Evolutionary conservation across 306 rosid genomes (phyloP).

Genomic region (Gleditsia sinensis): DNA sequence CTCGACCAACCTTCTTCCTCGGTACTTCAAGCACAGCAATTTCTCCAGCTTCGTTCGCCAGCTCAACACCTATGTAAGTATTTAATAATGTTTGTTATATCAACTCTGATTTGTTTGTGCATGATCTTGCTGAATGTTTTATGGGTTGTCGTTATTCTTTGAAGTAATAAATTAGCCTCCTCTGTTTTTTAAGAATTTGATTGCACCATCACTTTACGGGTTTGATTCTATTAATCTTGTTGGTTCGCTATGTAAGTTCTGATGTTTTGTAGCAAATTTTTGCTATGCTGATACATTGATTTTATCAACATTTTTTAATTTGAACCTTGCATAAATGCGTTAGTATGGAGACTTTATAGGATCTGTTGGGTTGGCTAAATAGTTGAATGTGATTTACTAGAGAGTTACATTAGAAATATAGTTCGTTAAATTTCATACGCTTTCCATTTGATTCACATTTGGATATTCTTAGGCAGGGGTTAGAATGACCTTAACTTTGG

Average conservation of each 20-base stretch:
- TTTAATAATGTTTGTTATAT: no score
- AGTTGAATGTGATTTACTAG: no score
- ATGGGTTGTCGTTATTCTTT: no score
- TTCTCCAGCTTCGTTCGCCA: constrained; percentile 98
- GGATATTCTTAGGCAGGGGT: no score
- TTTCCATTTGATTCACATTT: neutral
- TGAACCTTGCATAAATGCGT: neutral
- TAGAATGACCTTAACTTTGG: neutral
- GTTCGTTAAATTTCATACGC: no score
- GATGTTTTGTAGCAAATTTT: neutral
- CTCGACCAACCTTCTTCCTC: constrained; percentile 76
- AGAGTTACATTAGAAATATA: no score
- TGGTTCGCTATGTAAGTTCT: neutral
- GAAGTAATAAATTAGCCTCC: no score
- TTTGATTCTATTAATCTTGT: neutral
- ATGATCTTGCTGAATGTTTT: no score
- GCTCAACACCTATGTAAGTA: constrained; percentile 93
- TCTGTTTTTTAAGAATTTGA: neutral
- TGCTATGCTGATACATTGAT: no score
- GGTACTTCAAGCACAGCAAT: constrained; percentile 85
- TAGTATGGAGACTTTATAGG: no score
- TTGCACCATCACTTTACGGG: neutral
- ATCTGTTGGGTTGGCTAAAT: neutral
- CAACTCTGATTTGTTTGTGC: neutral
- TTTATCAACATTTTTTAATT: no score